Conservation (phyloP, 2,329 filamentous ascomycete species). For the Colletotrichum phormii region DNA sequence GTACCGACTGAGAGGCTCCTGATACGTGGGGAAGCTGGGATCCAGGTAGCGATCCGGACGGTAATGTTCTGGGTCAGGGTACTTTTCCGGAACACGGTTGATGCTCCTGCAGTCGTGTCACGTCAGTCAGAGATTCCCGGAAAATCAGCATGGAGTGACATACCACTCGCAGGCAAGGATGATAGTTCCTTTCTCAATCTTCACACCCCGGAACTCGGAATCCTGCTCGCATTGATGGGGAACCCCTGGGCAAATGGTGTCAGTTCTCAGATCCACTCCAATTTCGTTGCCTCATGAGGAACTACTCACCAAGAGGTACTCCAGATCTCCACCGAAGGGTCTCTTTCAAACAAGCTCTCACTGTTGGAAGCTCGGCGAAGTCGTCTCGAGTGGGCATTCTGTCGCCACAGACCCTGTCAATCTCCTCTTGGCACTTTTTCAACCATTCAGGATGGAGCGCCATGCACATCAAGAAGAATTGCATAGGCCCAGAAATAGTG, state of each 20-base stretch:
- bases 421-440: conserved; percentile 64
- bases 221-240: conserved; percentile 61
- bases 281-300: not conserved
- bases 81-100: conserved; percentile 67
- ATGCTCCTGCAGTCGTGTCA: conserved; percentile 56
- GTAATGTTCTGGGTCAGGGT: conserved; percentile 73
- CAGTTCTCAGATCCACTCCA: not conserved
- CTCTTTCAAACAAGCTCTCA: conserved; percentile 69
- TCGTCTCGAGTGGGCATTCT: conserved; percentile 64
- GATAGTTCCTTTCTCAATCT: conserved; percentile 60
- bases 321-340: conserved; percentile 68
- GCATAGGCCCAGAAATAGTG: conserved; percentile 60
- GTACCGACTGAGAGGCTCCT: conserved; percentile 71
- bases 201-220: conserved; percentile 58
- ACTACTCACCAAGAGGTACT: conserved; percentile 59
- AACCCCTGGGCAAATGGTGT: conserved; percentile 48
- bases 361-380: conserved; percentile 61
- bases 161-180: conserved; percentile 64
- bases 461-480: conserved; percentile 66
- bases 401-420: conserved; percentile 66
- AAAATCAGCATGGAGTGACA: conserved; percentile 26
- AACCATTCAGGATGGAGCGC: conserved; percentile 65
- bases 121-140: not conserved
- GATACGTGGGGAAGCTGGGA: conserved; percentile 71
- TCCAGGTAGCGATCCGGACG: conserved; percentile 73